Base-by-base conservation (phyloP, 2,329 filamentous ascomycete species). In the Colletotrichum orbiculare region DNA sequence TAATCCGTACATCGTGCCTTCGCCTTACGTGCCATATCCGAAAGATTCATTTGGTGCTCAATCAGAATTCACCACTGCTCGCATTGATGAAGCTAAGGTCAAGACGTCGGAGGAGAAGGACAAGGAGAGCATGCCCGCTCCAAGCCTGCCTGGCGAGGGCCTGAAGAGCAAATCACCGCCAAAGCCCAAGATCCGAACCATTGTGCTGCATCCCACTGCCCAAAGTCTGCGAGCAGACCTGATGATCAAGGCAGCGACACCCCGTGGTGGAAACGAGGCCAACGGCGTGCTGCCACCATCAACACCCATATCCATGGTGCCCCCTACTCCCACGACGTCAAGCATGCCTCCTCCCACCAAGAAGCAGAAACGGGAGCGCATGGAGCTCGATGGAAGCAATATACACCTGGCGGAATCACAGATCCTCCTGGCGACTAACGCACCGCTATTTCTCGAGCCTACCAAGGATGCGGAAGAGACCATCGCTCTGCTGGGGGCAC, bases 1-100 rank as follows among this genome's bases (percentile, higher is more conserved):
- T 75, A 97, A 94, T 73, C 89, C 89, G 66, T 96, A 93, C 72
- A 85, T 98, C 52, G 97, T 94, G 0, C 96, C 95, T 0, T 98
- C 96, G 0, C 88, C 94, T 0, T 94, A 91, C 74, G 91, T 88
- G 1, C 89, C 93, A 0, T 97, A 90, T 73, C 93, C 90, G 47
- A 86, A 84, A 67, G 83, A 85, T 71, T 80, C 73, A 53, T 72
- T 71, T n/a, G 66, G 62, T 33, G 33, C 59, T 11, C 60, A 64
- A 8, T 53, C 66, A 9, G 57, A 56, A 13, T 17, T 42, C 10
- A 68, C 55, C 35, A 67, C 72, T 6, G 64, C 69, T 2, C 49
- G 73, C 3, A 73, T 75, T 25, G 69, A 69, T 54, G 77, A 79
- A n/a, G 64, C 61, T 2, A 81, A 81, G 57, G 77, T 78, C 8